phyloP scores from a whole-genome alignment of 202 grass and related monocot species.

The Elaeis oleifera region DNA sequence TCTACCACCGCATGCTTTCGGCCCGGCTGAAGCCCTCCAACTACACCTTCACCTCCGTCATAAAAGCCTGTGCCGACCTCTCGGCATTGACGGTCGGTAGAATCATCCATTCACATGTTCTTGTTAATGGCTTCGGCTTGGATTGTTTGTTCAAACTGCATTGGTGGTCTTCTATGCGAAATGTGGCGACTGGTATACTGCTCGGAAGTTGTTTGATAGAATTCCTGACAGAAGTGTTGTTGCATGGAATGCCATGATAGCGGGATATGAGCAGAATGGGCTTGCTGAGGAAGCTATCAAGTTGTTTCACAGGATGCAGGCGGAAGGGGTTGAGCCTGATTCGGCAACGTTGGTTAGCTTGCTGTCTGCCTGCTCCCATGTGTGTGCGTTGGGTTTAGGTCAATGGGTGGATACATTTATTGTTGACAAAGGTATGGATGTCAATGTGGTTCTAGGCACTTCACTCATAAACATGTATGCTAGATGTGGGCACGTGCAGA shows the following conservation, averaged over 20 bases:
- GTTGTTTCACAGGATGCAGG: conserved; percentile 42
- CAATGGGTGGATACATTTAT: conserved; percentile 33
- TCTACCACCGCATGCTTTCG: conserved; percentile 43
- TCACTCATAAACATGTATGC: conserved; percentile 54
- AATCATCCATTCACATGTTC: conserved; percentile 32
- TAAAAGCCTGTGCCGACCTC: conserved; percentile 52
- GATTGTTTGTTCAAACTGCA: conserved; percentile 52
- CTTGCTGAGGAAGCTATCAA: conserved; percentile 26
- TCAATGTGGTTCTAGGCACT: conserved; percentile 43
- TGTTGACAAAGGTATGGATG: conserved; percentile 28
- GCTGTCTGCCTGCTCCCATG: conserved; percentile 51
- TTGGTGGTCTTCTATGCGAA: conserved; percentile 41
- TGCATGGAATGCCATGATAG: conserved; percentile 68
- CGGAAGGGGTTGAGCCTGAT: conserved; percentile 31
- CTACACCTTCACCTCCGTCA: conserved; percentile 43
- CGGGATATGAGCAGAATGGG: conserved; percentile 62
- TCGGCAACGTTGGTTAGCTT: conserved; percentile 46
- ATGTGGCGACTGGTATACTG: conserved; percentile 24
- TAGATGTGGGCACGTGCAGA: conserved; percentile 40
- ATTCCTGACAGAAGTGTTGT: conserved; percentile 39
- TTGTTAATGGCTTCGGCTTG: conserved; percentile 35
- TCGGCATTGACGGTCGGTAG: conserved; percentile 29
- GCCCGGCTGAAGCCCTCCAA: conserved; percentile 39
- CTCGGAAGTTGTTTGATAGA: conserved; percentile 47
- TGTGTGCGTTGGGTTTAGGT: conserved; percentile 44